A percentile compares a stretch with the other conserved stretches of the same genome.
Evolutionary conservation across 352 stramenopile species (phyloP).

Genomic region (Albugo candida): DNA sequence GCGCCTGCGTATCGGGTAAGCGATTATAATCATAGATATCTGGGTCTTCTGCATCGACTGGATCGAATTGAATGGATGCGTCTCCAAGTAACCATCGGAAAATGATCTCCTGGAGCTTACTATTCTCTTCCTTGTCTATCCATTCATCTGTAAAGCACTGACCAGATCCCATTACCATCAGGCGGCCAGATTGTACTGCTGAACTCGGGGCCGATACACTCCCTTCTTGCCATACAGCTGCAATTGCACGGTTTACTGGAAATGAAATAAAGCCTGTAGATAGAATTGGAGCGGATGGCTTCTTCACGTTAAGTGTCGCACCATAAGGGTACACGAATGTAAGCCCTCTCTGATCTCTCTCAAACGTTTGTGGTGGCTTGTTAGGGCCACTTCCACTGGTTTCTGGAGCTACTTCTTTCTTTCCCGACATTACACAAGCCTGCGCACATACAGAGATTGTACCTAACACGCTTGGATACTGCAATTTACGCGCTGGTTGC

Average conservation of each 20-base stretch:
- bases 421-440: constrained; percentile 18
- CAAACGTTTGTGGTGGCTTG: constrained; percentile 18
- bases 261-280: constrained; percentile 91
- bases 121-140: constrained; percentile 91
- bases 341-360: constrained; percentile 77
- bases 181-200: constrained; percentile 32
- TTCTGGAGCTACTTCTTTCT: constrained; percentile 28
- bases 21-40: constrained; percentile 79
- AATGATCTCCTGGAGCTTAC: constrained; percentile 82
- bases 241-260: constrained; percentile 86
- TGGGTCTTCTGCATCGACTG: constrained; percentile 54
- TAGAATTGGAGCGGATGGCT: constrained; percentile 62
- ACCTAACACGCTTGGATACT: too few relatives aligned
- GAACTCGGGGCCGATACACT: constrained; percentile 32
- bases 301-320: constrained; percentile 85
- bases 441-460: too few relatives aligned
- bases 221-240: constrained; percentile 74
- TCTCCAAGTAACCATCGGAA: constrained; percentile 87
- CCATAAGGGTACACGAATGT: constrained; percentile 93
- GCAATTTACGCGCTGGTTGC: too few relatives aligned
- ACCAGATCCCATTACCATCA: constrained; percentile 81
- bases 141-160: constrained; percentile 91
- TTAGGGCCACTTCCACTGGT: constrained; percentile 15
- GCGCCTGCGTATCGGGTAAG: constrained; percentile 85
- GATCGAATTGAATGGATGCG: constrained; percentile 37